Conservation (phyloP, 345 rosid genomes). For the Lumnitzera littorea region DNA sequence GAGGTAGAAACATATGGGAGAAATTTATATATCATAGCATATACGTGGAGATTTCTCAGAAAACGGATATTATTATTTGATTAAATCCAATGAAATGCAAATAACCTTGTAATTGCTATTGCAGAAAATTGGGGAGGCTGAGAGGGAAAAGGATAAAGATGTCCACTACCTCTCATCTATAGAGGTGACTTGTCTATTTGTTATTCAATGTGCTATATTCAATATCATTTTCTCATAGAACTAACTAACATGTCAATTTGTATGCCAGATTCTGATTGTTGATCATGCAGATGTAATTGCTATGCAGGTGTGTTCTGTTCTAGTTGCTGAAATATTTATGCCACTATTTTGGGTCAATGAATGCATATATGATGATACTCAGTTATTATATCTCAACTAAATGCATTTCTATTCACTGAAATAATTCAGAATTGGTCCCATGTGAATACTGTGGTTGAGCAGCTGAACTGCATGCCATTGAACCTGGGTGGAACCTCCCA, state of each 20-base stretch:
- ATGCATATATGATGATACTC: background rate
- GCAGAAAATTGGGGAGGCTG: constrained; percentile 71
- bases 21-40: no score
- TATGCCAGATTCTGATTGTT: constrained; percentile 67
- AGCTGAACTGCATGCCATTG: constrained; percentile 58
- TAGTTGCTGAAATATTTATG: constrained; percentile 9
- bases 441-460: constrained; percentile 50
- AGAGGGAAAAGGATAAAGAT: constrained; percentile 55
- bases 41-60: no score
- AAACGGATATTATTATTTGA: background rate
- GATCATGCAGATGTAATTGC: constrained; percentile 94
- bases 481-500: constrained; percentile 61
- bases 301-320: constrained; percentile 58
- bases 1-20: no score
- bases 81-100: background rate
- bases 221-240: background rate
- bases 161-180: constrained; percentile 88
- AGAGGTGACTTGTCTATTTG: constrained; percentile 47
- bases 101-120: constrained; percentile 7
- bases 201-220: background rate
- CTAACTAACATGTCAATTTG: constrained; percentile 6
- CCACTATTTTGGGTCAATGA: background rate
- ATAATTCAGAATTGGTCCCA: constrained; percentile 73
- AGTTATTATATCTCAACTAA: background rate
- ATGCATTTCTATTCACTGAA: constrained; percentile 9